Evolutionary conservation across 163 green algal species (phyloP).

Genomic region (Chlamydomonas reinhardtii): DNA sequence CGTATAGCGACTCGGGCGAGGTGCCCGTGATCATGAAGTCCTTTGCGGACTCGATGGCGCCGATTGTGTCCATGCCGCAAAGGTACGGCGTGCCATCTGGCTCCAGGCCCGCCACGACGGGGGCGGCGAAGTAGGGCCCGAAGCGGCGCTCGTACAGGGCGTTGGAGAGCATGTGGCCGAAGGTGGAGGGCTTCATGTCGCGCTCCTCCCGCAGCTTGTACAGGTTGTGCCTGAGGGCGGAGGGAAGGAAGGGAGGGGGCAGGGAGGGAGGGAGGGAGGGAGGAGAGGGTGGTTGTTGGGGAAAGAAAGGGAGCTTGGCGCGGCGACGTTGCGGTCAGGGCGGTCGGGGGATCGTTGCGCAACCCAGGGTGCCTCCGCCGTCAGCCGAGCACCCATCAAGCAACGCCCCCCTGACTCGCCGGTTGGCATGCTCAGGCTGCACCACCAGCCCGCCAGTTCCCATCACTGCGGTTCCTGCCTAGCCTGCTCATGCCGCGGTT

Average conservation of each 20-base stretch:
- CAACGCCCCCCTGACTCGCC: no score
- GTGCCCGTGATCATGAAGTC: constrained; percentile 94
- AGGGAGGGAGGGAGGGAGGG: not conserved
- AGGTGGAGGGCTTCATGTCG: constrained; percentile 94
- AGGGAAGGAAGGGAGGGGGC: not conserved
- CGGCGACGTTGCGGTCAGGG: not conserved
- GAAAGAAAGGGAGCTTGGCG: not conserved
- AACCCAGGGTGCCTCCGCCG: no score
- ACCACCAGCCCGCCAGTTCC: no score
- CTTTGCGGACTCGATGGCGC: constrained; percentile 90
- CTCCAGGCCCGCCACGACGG: constrained; percentile 96
- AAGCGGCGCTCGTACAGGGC: constrained; percentile 98
- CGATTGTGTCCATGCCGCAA: constrained; percentile 95
- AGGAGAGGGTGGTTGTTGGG: not conserved
- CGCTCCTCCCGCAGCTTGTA: constrained; percentile 98
- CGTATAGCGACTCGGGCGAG: constrained; percentile 92
- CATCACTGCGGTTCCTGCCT: no score
- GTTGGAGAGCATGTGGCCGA: constrained; percentile 92
- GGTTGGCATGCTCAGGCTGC: no score
- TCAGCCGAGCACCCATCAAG: no score
- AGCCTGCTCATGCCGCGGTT: no score
- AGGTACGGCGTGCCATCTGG: constrained; percentile 92
- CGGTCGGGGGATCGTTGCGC: no score
- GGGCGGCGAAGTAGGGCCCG: constrained; percentile 96
- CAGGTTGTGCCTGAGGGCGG: constrained; percentile 93